Percentiles rank a stretch among this genome's conserved stretches.
phyloP scores from a whole-genome alignment of 176 grass and related monocot species.

The Oryza punctata region DNA sequence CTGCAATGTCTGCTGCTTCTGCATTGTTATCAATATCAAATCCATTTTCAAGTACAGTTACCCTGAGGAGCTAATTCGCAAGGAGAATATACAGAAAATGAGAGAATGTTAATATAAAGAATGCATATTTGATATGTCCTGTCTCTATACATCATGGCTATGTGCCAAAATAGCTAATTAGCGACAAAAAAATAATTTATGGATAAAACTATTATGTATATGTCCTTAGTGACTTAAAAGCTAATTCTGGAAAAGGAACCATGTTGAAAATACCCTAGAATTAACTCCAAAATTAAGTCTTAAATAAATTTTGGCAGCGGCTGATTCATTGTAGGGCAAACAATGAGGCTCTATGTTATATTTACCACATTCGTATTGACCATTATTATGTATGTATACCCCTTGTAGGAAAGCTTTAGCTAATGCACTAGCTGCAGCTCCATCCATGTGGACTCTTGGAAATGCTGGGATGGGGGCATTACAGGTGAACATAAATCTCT shows the following conservation, averaged over 20 bases:
- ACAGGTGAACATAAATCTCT: conserved; percentile 57
- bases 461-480: conserved; percentile 98
- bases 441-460: conserved; percentile 96
- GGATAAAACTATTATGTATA: too few species aligned
- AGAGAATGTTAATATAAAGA: background rate
- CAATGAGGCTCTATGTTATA: background rate
- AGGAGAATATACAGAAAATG: background rate
- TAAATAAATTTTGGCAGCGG: too few species aligned
- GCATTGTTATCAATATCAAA: conserved; percentile 20
- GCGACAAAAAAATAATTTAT: too few species aligned
- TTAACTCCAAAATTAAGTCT: too few species aligned
- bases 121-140: background rate
- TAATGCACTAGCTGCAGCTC: conserved; percentile 91
- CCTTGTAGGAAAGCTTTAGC: conserved; percentile 93
- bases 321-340: too few species aligned
- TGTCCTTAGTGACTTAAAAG: too few species aligned
- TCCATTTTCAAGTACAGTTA: background rate
- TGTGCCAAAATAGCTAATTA: too few species aligned
- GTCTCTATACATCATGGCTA: background rate
- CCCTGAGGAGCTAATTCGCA: background rate
- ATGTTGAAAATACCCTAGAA: too few species aligned
- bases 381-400: conserved; percentile 21
- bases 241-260: too few species aligned
- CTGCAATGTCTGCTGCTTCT: background rate
- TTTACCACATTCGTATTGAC: conserved; percentile 7